Evolutionary conservation across 495 filamentous ascomycete species (phyloP).

Genomic region (Penicillium taxi): DNA sequence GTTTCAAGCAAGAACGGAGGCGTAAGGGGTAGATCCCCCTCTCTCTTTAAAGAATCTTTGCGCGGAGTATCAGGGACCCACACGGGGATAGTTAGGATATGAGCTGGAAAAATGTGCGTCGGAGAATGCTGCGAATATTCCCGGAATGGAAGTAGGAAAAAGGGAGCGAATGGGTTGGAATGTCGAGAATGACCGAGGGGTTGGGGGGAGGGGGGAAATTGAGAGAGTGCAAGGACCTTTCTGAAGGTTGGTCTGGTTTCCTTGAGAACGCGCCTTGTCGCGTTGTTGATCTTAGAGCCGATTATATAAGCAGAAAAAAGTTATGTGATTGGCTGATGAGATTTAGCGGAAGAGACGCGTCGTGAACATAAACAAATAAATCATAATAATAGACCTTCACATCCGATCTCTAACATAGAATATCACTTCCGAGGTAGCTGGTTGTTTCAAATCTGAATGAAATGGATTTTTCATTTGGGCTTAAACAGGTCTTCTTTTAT

Average conservation of each 20-base stretch:
- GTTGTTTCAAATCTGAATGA: no score
- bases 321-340: no score
- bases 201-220: slow-evolving; percentile 1
- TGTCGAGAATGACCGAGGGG: slow-evolving; percentile 2
- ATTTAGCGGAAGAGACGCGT: no score
- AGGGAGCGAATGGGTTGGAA: background rate
- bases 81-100: slow-evolving; percentile 10
- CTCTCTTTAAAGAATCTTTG: slow-evolving; percentile 5
- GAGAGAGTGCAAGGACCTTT: slow-evolving; percentile 8
- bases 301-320: background rate
- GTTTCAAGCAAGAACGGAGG: slow-evolving; percentile 15
- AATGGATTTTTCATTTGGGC: no score
- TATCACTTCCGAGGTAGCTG: no score
- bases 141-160: slow-evolving; percentile 1
- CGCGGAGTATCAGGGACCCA: slow-evolving; percentile 16
- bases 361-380: background rate
- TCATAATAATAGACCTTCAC: no score
- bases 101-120: slow-evolving; percentile 3
- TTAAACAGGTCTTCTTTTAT: no score
- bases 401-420: no score
- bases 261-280: slow-evolving; percentile 27
- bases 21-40: slow-evolving; percentile 23
- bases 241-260: no score
- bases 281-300: slow-evolving; percentile 24
- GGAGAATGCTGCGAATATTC: background rate